These are phyloP conservation scores for Fusarium albidum DNA, from an alignment of 2,329 filamentous ascomycete species.

Conservation along the genomic window DNA sequence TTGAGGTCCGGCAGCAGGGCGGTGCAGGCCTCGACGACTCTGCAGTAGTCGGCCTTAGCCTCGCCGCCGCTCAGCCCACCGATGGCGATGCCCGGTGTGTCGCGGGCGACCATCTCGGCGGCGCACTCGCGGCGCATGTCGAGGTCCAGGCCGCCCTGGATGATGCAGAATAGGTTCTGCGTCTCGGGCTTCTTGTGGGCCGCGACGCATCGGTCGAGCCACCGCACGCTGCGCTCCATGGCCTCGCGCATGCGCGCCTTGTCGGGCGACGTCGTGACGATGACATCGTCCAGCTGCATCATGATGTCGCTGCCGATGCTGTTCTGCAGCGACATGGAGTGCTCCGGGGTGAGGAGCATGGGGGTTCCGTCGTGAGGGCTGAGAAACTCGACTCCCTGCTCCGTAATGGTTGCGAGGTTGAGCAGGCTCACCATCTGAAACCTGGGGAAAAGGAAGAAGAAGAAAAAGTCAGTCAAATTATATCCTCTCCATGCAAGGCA, in stretches of 20 bases:
- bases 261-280: conserved; percentile 95
- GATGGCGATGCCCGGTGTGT: conserved; percentile 96
- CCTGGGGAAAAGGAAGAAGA: too few species aligned
- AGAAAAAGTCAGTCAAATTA: too few species aligned
- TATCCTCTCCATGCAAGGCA: background rate
- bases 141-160: conserved; percentile 92
- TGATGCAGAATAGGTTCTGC: conserved; percentile 98
- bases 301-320: conserved; percentile 98
- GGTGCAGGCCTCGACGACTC: conserved; percentile 88
- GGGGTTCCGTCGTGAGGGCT: conserved; percentile 94
- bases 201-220: conserved; percentile 93
- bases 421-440: conserved; percentile 99
- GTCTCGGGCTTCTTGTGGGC: conserved; percentile 83
- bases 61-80: conserved; percentile 95
- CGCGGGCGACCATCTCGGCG: conserved; percentile 83
- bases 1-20: conserved; percentile 85
- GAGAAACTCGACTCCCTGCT: conserved; percentile 95
- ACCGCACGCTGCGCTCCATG: conserved; percentile 92
- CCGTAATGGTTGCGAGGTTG: conserved; percentile 91
- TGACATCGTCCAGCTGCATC: conserved; percentile 99
- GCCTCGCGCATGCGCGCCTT: conserved; percentile 87
- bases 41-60: conserved; percentile 91
- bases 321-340: conserved; percentile 95
- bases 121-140: conserved; percentile 87
- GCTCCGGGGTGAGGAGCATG: conserved; percentile 97